Evolutionary conservation across 352 stramenopile species (phyloP).

Genomic region (Pythium grandisporangium): DNA sequence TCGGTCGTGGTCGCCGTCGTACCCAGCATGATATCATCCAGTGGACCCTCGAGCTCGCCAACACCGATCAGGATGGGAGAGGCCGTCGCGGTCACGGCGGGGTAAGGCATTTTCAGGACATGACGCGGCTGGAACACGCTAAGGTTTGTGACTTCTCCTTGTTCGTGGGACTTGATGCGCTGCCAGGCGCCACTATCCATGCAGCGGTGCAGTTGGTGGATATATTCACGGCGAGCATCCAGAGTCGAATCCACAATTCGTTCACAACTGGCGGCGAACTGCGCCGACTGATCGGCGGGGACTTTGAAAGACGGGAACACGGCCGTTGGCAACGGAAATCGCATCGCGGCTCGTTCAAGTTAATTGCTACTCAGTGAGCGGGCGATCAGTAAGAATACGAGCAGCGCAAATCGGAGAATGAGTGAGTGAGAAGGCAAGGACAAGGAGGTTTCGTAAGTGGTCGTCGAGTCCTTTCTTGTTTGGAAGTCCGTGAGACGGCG

Average conservation of each 20-base stretch:
- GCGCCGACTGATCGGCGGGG: slow-evolving; percentile 10
- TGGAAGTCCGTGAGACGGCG: too few species aligned
- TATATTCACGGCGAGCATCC: slow-evolving; percentile 12
- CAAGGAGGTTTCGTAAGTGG: too few species aligned
- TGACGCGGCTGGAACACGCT: slow-evolving; percentile 10
- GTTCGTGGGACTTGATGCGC: slow-evolving; percentile 10
- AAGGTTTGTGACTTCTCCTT: slow-evolving; percentile 1
- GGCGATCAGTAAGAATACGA: too few species aligned
- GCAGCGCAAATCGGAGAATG: too few species aligned
- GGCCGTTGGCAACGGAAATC: slow-evolving; percentile 12
- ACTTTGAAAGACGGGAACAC: slow-evolving; percentile 23
- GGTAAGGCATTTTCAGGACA: background rate
- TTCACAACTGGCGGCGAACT: slow-evolving; percentile 14
- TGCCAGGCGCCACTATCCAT: too few species aligned
- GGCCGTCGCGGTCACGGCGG: slow-evolving; percentile 8
- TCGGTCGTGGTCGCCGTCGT: slow-evolving; percentile 12
- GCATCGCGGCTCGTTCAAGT: slow-evolving; percentile 1
- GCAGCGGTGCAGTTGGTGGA: too few species aligned
- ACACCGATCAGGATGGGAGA: slow-evolving; percentile 23
- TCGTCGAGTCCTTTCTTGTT: too few species aligned
- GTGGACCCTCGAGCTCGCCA: slow-evolving; percentile 11
- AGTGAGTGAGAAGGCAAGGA: background rate
- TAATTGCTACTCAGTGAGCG: too few species aligned
- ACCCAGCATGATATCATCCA: slow-evolving; percentile 21
- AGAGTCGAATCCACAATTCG: slow-evolving; percentile 17